Evolutionary conservation across 164 flowering plant species (phyloP), one percentile per base, ranked within the genome.

Genomic region (Hamamelis virginiana): DNA sequence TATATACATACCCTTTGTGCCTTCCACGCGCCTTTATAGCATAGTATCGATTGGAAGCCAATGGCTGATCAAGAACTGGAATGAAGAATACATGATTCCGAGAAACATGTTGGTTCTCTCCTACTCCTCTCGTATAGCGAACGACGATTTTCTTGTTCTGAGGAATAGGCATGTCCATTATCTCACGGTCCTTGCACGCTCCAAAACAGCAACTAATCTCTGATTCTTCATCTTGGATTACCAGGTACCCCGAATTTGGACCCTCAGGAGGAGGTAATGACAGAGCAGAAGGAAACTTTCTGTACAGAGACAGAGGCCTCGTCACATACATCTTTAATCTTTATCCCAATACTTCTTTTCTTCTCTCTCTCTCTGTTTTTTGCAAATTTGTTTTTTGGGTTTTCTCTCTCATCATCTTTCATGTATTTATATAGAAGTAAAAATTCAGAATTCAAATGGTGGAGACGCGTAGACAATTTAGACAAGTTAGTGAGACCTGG

Each of bases 11-110:
- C n/a, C n/a, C n/a, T n/a, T n/a, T n/a, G n/a, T n/a, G n/a, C n/a
- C n/a, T n/a, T n/a, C n/a, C n/a, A n/a, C n/a, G n/a, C n/a, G n/a
- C n/a, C n/a, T n/a, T n/a, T n/a, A n/a, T n/a, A n/a, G n/a, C 82
- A 57, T 85, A 88, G 69, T 86, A 90, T 3, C 58, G 82, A 64
- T 86, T 90, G 27, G 84, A 79, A 59, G 89, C 84, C 72, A 85
- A 45, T 0, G 92, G 91, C 61, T 72, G 82, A 72, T 80, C 67
- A 18, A 85, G 78, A 64, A 85, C 90, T 0, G 91, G 91, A 41
- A 88, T 73, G 51, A 86, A 70, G 53, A 74, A 53, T 9, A 75
- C 81, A 38, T 72, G 72, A 59, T 81, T 52, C 4, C 0, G 14
- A 64, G 51, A 6, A 12, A 28, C 55, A 9, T 4, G 12, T 2